Evolutionary conservation across 2,329 filamentous ascomycete genomes (phyloP), one percentile per base, ranked within the genome.

Genomic region (Venturia oleaginea): DNA sequence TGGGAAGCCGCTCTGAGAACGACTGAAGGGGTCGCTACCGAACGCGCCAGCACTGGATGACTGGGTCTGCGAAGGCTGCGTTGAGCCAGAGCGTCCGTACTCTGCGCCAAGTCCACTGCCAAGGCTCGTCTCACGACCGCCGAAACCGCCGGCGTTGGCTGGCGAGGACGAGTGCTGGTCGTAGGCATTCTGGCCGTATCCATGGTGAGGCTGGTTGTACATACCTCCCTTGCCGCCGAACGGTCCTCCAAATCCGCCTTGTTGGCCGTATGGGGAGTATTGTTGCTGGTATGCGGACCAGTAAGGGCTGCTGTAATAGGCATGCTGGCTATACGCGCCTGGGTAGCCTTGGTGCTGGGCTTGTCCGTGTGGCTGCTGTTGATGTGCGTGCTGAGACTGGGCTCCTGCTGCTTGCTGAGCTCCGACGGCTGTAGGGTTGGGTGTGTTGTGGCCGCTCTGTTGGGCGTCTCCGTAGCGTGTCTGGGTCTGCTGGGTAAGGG

Each of bases 361-460:
- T 15, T 73, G 74, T 57, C 68, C 75, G 10, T 73, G 74, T 55
- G 68, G 66, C 65, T 77, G 75, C 38, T 70, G 69, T 67, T 76
- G 75, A 43, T 81, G 81, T 66, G 80, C 78, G 66, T 83, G 81
- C 66, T 83, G 82, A 63, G 67, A 67, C 63, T 69, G 65, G 66
- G 76, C 75, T 60, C 82, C 82, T 67, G 83, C 80, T 57, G 51
- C 51, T 34, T 57, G 51, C 51, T 83, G 82, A 62, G 76, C 79
- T 66, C 82, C 81, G 1, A 34, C 51, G 48, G 87, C 82, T 48
- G 87, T 82, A 34, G 92, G 92, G 78, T 95, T 94, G 42, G 93
- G 92, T 2, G 92, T 97, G 71, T 89, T 93, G 75, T 94, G 89
- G 55, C 92, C 93, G 74, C 91, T 96, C 79, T 88, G 91, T 71